Conservation (phyloP, 1,284 basidiomycete genomes). For the Hypsizygus ulmarius region DNA sequence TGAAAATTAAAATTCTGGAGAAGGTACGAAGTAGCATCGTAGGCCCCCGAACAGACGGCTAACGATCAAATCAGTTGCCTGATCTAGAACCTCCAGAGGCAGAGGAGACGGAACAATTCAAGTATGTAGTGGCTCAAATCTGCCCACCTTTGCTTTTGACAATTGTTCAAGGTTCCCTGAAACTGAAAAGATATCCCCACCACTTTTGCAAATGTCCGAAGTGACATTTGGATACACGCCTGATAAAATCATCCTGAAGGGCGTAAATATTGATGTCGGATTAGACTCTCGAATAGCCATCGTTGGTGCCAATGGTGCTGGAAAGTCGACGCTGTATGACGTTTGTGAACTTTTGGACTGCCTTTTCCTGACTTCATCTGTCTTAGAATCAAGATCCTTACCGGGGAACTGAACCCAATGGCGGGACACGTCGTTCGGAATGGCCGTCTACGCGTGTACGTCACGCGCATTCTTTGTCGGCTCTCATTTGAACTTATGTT, state of each 20-base stretch:
- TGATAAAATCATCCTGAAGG: slow-evolving; percentile 79
- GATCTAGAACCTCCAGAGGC: slow-evolving; percentile 90
- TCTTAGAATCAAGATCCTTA: slow-evolving; percentile 87
- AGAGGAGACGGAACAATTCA: slow-evolving; percentile 90
- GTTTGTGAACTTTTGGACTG: not conserved
- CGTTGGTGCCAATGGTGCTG: slow-evolving; percentile 82
- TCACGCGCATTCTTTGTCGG: slow-evolving; percentile 8
- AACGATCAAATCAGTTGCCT: slow-evolving; percentile 57
- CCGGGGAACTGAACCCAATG: slow-evolving; percentile 83
- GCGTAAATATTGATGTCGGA: slow-evolving; percentile 88
- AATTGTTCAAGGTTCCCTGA: slow-evolving; percentile 72
- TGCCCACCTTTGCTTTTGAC: slow-evolving; percentile 7
- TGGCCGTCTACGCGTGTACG: slow-evolving; percentile 84
- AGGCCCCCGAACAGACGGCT: not conserved
- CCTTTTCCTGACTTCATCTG: slow-evolving; percentile 11
- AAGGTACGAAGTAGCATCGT: slow-evolving; percentile 49
- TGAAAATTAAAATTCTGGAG: slow-evolving; percentile 97
- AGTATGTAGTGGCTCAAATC: slow-evolving; percentile 35
- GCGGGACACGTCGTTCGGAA: slow-evolving; percentile 88
- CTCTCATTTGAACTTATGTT: slow-evolving; percentile 1
- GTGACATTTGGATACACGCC: slow-evolving; percentile 89
- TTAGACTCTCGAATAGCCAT: slow-evolving; percentile 89
- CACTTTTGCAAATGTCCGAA: slow-evolving; percentile 91
- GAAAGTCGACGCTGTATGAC: slow-evolving; percentile 75
- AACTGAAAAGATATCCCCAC: slow-evolving; percentile 94